Evolutionary conservation across 305 asterid species (phyloP).

Genomic region (Fraxinus sp.): DNA sequence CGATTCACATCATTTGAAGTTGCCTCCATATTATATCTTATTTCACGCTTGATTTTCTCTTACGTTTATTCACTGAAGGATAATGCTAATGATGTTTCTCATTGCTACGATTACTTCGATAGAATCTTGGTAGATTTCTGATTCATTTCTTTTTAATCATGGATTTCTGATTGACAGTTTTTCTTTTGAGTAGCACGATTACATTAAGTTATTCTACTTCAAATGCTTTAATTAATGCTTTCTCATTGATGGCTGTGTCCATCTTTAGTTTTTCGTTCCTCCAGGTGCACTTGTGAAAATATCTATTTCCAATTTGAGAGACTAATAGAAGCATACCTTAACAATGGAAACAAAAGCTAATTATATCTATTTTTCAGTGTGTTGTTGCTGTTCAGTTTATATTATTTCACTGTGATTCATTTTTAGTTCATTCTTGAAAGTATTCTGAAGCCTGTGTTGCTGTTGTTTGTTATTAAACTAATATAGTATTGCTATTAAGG

Average conservation of each 20-base stretch:
- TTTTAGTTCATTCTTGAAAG: neutral
- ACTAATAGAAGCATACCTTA: neutral
- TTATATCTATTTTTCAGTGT: neutral
- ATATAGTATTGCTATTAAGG: neutral
- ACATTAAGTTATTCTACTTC: neutral
- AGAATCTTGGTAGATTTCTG: neutral
- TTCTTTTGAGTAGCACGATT: neutral
- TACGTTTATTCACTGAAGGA: neutral
- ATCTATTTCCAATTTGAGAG: neutral
- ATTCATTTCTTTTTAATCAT: neutral
- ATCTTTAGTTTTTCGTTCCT: neutral
- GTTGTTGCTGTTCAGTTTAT: neutral
- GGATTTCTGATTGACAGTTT: neutral
- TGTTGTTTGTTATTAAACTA: neutral
- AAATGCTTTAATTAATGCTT: neutral
- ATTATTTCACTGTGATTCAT: neutral
- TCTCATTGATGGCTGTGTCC: neutral
- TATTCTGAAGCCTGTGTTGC: neutral
- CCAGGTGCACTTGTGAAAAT: neutral
- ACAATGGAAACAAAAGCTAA: neutral
- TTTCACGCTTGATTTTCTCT: neutral
- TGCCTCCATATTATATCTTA: neutral
- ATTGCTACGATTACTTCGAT: neutral
- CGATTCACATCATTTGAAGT: neutral
- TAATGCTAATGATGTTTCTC: neutral